Conservation (phyloP, 306 rosid genomes). For the Lathyrus sativus region DNA sequence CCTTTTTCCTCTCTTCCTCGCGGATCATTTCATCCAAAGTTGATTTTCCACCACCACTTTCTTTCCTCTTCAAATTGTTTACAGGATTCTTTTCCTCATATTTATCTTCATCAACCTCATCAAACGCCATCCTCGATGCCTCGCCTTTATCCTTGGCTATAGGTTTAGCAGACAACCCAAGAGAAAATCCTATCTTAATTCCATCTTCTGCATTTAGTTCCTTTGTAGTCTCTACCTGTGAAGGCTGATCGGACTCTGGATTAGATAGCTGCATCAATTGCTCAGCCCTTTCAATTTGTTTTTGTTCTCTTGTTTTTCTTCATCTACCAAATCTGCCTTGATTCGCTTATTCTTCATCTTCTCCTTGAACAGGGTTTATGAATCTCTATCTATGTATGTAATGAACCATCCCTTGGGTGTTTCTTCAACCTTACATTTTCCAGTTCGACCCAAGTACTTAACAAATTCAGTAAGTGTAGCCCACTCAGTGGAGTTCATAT, state of each 20-base stretch:
- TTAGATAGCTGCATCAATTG: slow-evolving; percentile 45
- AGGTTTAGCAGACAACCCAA: slow-evolving; percentile 55
- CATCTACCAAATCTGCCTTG: slow-evolving; percentile 72
- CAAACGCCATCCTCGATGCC: slow-evolving; percentile 54
- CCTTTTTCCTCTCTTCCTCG: slow-evolving; percentile 88
- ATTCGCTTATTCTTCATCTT: slow-evolving; percentile 69
- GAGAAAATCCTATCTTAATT: slow-evolving; percentile 71
- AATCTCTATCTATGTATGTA: slow-evolving; percentile 79
- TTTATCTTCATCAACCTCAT: slow-evolving; percentile 61
- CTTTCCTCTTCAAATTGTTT: slow-evolving; percentile 46
- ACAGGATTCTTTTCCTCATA: slow-evolving; percentile 39
- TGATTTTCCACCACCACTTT: slow-evolving; percentile 50
- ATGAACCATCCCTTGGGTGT: slow-evolving; percentile 94
- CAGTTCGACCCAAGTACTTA: slow-evolving; percentile 78
- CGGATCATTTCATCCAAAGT: slow-evolving; percentile 74
- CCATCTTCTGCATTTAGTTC: slow-evolving; percentile 69
- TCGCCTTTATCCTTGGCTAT: slow-evolving; percentile 50
- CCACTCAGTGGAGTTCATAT: slow-evolving; percentile 89
- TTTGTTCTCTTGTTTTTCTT: slow-evolving; percentile 85
- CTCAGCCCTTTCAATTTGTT: slow-evolving; percentile 80
- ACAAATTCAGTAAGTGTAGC: slow-evolving; percentile 83
- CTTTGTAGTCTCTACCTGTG: slow-evolving; percentile 40
- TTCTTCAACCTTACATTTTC: slow-evolving; percentile 90
- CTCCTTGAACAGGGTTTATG: slow-evolving; percentile 81
- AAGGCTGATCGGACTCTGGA: slow-evolving; percentile 44